Evolutionary conservation across 2,329 filamentous ascomycete genomes (phyloP).

Genomic region (Aspergillus novofumigatus): DNA sequence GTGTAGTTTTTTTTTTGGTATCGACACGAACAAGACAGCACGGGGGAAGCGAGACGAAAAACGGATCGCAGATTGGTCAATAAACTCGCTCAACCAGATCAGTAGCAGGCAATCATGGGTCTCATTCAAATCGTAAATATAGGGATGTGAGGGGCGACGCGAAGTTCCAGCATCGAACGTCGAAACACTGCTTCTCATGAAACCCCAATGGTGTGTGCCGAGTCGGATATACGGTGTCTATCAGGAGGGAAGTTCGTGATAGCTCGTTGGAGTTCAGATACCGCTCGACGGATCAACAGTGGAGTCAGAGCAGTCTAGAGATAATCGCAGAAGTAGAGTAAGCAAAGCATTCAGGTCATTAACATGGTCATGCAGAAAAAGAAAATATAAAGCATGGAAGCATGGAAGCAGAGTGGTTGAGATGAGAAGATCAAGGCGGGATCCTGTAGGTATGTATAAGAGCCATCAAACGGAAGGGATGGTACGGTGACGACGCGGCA

Average conservation of each 20-base stretch:
- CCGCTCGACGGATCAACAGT: not conserved
- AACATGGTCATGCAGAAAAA: conserved; percentile 10
- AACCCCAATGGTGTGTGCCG: not conserved
- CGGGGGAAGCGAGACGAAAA: conserved; percentile 7
- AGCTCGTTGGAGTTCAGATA: too few species aligned
- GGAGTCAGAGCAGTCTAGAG: conserved; percentile 13
- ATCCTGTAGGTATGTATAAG: conserved; percentile 18
- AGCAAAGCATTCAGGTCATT: conserved; percentile 17
- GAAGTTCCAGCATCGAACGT: conserved; percentile 19
- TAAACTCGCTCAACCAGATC: conserved; percentile 23
- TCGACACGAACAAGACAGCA: conserved; percentile 10
- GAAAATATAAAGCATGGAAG: conserved; percentile 7
- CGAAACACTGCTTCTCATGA: conserved; percentile 2
- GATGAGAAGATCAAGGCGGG: not conserved
- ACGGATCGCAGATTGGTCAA: conserved; percentile 17
- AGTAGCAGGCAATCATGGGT: conserved; percentile 35
- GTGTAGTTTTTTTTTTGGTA: conserved; percentile 5
- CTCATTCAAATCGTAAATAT: conserved; percentile 43
- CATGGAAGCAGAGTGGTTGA: conserved; percentile 2
- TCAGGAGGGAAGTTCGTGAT: too few species aligned
- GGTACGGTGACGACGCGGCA: conserved; percentile 19
- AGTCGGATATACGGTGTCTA: not conserved
- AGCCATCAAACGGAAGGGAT: conserved; percentile 24
- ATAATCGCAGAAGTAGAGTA: conserved; percentile 7
- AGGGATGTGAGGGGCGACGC: conserved; percentile 21